Conservation (phyloP, 495 filamentous ascomycete genomes). For the Cryomyces minteri region DNA sequence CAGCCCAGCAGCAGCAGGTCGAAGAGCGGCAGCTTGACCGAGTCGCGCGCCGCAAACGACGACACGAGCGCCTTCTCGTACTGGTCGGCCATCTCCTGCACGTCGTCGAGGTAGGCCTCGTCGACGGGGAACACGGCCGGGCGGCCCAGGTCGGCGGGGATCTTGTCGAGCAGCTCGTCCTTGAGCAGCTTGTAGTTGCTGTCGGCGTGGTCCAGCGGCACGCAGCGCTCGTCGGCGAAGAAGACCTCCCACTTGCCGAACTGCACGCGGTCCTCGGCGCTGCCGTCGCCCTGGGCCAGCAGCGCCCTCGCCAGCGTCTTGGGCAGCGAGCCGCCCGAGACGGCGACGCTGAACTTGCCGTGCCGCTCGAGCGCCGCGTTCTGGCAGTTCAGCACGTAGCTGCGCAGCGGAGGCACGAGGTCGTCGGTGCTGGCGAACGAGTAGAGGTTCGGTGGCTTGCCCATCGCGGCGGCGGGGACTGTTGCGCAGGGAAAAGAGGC, state of each 20-base stretch:
- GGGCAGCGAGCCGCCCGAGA: conserved; percentile 90
- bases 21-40: conserved; percentile 56
- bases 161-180: conserved; percentile 70
- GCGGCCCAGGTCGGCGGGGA: conserved; percentile 41
- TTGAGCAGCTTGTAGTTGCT: conserved; percentile 88
- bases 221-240: conserved; percentile 92
- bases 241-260: conserved; percentile 94
- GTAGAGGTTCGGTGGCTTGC: conserved; percentile 68
- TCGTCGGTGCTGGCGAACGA: conserved; percentile 47
- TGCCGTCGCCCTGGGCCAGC: conserved; percentile 37
- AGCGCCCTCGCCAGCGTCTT: conserved; percentile 68
- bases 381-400: conserved; percentile 66
- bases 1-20: conserved; percentile 84
- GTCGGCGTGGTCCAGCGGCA: conserved; percentile 78
- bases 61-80: conserved; percentile 82
- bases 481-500: no score
- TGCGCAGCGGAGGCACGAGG: conserved; percentile 55
- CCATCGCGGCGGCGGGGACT: no score
- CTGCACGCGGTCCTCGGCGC: conserved; percentile 40
- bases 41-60: conserved; percentile 25
- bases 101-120: conserved; percentile 48
- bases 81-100: conserved; percentile 79
- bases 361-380: conserved; percentile 63
- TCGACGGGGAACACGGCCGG: conserved; percentile 71
- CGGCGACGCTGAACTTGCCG: conserved; percentile 67